Conservation (phyloP, 805 yeast species). For the Teunomyces pallodes region DNA sequence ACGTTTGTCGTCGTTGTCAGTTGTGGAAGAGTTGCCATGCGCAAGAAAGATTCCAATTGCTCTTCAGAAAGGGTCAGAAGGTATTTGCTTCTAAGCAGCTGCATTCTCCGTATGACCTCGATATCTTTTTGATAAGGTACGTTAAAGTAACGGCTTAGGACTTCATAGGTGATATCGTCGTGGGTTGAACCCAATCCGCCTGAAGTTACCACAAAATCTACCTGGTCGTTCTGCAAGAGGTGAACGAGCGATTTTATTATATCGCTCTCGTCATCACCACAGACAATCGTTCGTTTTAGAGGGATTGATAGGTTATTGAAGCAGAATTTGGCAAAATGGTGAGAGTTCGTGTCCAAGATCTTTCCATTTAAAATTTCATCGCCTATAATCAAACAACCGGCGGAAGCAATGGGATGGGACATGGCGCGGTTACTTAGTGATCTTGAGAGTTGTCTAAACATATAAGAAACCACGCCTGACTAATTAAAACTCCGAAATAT, state of each 20-base stretch:
- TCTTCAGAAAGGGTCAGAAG: slow-evolving; percentile 31
- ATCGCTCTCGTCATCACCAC: slow-evolving; percentile 73
- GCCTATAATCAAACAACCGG: slow-evolving; percentile 67
- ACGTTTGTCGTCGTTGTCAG: slow-evolving; percentile 35
- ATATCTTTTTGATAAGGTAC: slow-evolving; percentile 51
- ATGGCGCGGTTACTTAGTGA: not conserved
- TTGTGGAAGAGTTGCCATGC: slow-evolving; percentile 79
- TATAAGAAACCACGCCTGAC: not conserved
- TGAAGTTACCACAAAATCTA: slow-evolving; percentile 68
- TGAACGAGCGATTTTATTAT: slow-evolving; percentile 54
- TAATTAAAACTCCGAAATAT: too few relatives aligned
- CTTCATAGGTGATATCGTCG: slow-evolving; percentile 81
- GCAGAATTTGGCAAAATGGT: slow-evolving; percentile 67
- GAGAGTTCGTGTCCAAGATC: slow-evolving; percentile 75
- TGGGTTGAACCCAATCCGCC: slow-evolving; percentile 87
- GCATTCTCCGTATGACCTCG: slow-evolving; percentile 63
- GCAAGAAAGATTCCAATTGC: slow-evolving; percentile 58
- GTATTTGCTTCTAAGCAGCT: slow-evolving; percentile 38
- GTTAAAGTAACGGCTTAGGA: slow-evolving; percentile 64
- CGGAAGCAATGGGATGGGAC: slow-evolving; percentile 25
- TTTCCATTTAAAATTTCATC: slow-evolving; percentile 89
- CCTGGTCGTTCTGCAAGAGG: slow-evolving; percentile 40
- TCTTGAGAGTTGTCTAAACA: not conserved
- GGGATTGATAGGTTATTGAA: slow-evolving; percentile 62
- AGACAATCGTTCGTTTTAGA: slow-evolving; percentile 61